Evolutionary conservation across 805 yeast genomes (phyloP), one percentile per base, ranked within the genome.

Genomic region (Zygosaccharomyces siamensis): DNA sequence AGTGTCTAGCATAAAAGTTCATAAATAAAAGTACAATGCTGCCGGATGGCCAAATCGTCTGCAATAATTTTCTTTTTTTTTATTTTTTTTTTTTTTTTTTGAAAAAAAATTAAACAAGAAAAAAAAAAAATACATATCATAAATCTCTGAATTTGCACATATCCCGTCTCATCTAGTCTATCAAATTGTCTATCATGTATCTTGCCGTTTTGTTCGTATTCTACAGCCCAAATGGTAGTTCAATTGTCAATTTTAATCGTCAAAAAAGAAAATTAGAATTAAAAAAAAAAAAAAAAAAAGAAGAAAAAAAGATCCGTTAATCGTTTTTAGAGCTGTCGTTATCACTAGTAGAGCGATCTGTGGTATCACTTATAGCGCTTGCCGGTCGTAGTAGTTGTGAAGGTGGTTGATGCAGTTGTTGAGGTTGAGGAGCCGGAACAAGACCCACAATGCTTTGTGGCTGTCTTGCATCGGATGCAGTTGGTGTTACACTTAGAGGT

Each of bases 311-410:
- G 16, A 11, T 33, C 37, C 26, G 43, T 32, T 32, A 28, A 31
- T 28, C 35, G 24, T 20, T 32, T 28, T 32, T 40, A 5, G 43
- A 28, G 43, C 43, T 28, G 21, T 40, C 43, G 24, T 36, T 28
- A 3, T 40, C 43, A 23, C 43, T 40, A 12, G 26, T 8, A 27
- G 43, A 40, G 43, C 43, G 43, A 31, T 40, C 43, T 6, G 43
- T 39, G 31, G 43, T 39, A 26, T 39, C 43, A 24, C 32, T 39
- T 16, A 20, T 39, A 28, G 51, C 35, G 47, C 57, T 18, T 43
- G 43, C 45, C 45, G 55, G 14, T 49, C 50, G 35, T 46, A 39
- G 40, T 40, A 53, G 38, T 46, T 54, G 42, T 41, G 53, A 40
- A 41, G 53, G 30, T 10, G 33, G 20, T 36, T 50, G 43, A 30